phyloP scores from a whole-genome alignment of 2,329 filamentous ascomycete species.

The Nigrograna mackinnonii region DNA sequence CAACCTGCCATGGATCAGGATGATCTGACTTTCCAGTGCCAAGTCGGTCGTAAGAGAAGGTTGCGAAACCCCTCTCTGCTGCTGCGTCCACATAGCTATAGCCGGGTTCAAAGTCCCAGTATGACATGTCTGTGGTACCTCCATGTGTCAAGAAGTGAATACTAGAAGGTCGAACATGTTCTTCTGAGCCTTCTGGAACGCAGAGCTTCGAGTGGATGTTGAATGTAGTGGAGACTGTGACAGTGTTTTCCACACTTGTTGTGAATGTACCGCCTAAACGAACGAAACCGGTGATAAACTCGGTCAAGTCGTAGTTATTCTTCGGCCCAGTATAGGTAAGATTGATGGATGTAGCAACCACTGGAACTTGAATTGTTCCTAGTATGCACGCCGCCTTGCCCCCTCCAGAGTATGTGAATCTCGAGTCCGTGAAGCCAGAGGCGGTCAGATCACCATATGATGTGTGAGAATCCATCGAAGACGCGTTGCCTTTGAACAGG shows the following conservation, averaged over 20 bases:
- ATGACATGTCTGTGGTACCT: slow-evolving; percentile 42
- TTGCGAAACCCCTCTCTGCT: slow-evolving; percentile 40
- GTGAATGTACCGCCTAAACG: background rate
- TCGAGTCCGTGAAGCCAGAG: background rate
- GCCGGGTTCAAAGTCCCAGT: slow-evolving; percentile 43
- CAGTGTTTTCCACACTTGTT: background rate
- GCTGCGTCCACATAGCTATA: slow-evolving; percentile 49
- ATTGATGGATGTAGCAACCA: slow-evolving; percentile 1
- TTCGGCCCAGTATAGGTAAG: slow-evolving; percentile 1
- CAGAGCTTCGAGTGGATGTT: slow-evolving; percentile 21
- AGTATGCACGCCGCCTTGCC: slow-evolving; percentile 5
- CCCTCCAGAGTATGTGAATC: slow-evolving; percentile 1
- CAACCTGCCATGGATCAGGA: slow-evolving; percentile 41
- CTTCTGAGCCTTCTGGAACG: slow-evolving; percentile 15
- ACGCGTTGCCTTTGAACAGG: background rate
- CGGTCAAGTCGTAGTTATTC: slow-evolving; percentile 5
- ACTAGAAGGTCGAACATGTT: slow-evolving; percentile 9
- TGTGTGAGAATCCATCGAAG: background rate
- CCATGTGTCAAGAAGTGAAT: slow-evolving; percentile 48
- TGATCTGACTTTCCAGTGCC: slow-evolving; percentile 42
- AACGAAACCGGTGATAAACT: slow-evolving; percentile 2
- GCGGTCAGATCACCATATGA: slow-evolving; percentile 1
- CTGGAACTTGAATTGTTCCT: slow-evolving; percentile 3
- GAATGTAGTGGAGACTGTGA: slow-evolving; percentile 3
- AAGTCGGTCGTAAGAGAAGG: slow-evolving; percentile 48